These are phyloP conservation scores for Exidia glandulosa DNA, from an alignment of 768 basidiomycete species.

Conservation along the genomic window DNA sequence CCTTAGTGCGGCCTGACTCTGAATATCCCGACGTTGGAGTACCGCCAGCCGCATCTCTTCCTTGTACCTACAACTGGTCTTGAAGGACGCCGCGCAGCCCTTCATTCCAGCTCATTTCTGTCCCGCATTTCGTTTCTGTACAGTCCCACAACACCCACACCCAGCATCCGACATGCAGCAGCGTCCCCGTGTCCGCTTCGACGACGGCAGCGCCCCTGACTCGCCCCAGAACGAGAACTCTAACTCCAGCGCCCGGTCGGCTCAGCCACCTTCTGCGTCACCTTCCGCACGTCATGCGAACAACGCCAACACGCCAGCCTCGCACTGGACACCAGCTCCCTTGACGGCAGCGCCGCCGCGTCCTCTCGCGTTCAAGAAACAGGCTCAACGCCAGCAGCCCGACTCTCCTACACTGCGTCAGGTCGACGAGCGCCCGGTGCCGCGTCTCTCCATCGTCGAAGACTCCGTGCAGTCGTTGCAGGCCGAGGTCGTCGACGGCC, in stretches of 20 bases:
- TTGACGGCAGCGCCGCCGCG: neutral
- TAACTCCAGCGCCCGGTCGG: no score
- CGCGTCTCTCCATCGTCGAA: neutral
- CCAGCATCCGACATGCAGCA: neutral
- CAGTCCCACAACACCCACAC: neutral
- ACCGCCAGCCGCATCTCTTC: neutral
- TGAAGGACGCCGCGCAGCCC: no score
- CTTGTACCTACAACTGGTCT: no score
- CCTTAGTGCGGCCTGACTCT: neutral
- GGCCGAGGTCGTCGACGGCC: neutral
- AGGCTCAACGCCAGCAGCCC: no score
- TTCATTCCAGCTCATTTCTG: neutral
- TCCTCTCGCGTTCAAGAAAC: neutral
- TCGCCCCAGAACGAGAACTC: no score
- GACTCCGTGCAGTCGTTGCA: neutral
- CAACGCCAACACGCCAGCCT: neutral
- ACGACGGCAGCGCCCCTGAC: no score
- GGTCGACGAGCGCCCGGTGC: neutral
- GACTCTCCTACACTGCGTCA: neutral
- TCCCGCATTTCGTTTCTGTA: neutral
- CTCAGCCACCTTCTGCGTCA: no score
- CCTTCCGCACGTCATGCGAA: no score
- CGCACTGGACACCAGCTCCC: neutral
- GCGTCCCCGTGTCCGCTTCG: neutral
- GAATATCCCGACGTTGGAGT: neutral